phyloP scores from a whole-genome alignment of 2,329 filamentous ascomycete species.

The Leptographium wingfieldii region DNA sequence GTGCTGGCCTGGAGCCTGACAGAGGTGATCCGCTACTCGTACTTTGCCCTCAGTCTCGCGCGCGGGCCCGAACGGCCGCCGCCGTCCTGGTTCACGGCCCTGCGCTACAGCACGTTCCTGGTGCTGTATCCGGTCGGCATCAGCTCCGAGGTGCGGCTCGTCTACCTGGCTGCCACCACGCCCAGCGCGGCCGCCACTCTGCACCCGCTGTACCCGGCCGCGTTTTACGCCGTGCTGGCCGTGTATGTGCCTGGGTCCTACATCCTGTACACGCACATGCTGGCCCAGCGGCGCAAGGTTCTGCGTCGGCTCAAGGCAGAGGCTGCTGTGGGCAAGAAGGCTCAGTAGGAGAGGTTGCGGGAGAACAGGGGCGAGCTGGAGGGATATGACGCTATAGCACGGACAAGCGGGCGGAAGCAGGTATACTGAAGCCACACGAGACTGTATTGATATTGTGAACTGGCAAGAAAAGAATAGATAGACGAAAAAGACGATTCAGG shows the following conservation, averaged over 20 bases:
- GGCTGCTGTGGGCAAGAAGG: conserved; percentile 23
- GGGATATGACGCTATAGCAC: neutral
- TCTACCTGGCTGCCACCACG: conserved; percentile 51
- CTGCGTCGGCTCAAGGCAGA: conserved; percentile 47
- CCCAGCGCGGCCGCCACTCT: conserved; percentile 40
- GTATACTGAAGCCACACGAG: neutral
- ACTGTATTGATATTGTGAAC: neutral
- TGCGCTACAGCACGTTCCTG: conserved; percentile 87
- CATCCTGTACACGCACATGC: conserved; percentile 88
- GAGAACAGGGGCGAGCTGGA: neutral
- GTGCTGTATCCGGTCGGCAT: conserved; percentile 90
- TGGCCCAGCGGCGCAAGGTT: conserved; percentile 74
- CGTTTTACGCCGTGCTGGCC: conserved; percentile 10
- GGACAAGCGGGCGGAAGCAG: no score
- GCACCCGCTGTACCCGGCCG: conserved; percentile 37
- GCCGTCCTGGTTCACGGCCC: conserved; percentile 52
- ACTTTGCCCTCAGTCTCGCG: conserved; percentile 66
- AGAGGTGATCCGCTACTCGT: conserved; percentile 86
- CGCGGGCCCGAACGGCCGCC: conserved; percentile 22
- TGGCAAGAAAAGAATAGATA: neutral
- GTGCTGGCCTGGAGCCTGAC: conserved; percentile 79
- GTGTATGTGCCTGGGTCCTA: conserved; percentile 46
- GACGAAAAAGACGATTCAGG: neutral
- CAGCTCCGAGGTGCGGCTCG: conserved; percentile 69
- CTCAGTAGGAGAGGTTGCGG: conserved; percentile 17